Base-by-base conservation (phyloP, 2,329 filamentous ascomycete genomes). In the Fusarium chaquense region DNA sequence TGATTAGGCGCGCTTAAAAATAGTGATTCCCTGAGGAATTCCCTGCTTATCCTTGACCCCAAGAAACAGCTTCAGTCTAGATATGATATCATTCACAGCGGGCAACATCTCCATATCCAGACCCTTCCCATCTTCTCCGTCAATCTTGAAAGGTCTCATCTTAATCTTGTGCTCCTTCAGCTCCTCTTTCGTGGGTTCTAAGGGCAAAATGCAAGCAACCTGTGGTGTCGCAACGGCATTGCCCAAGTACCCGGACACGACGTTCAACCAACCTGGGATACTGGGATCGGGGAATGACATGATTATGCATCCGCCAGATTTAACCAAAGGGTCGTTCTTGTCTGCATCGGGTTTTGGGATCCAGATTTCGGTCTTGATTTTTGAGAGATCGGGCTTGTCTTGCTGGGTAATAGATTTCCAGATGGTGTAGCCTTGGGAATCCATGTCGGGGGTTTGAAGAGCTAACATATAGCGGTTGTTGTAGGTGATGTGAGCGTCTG, bases 341-440 rank as follows among this genome's bases (percentile, higher is more conserved):
- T 36, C 28, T 0, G 28, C 32, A 3, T 61, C 9, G 10, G 24
- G 3, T 1, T 28, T 54, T 0, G 62, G 62, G 6, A 54, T 26
- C 62, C 61, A 65, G 4, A 65, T 5, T 13, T 65, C 62, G 1
- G 54, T 41, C 18, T 53, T 54, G 9, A 65, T 35, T 5, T 35
- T 33, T 0, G 32, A 49, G 12, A 65, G 35, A 12, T 24, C 32
- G 0, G 32, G 32, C 0, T 54, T 65, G 0, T 24, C 11, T 22
- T 40, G 46, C 1, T 35, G 35, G 1, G 32, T 36, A 1, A 65
- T 9, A 3, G 61, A 24, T 1, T 22, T 47, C 62, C 54, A 65
- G 1, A 40, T 54, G 0, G 43, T 11, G 3, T 44, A 44, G 6
- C 54, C 62, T 0, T 61, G 47, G 0, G n/a, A 10, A 2, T 65